Base-by-base conservation (phyloP, 305 asterid species). In the Fraxinus sp. region DNA sequence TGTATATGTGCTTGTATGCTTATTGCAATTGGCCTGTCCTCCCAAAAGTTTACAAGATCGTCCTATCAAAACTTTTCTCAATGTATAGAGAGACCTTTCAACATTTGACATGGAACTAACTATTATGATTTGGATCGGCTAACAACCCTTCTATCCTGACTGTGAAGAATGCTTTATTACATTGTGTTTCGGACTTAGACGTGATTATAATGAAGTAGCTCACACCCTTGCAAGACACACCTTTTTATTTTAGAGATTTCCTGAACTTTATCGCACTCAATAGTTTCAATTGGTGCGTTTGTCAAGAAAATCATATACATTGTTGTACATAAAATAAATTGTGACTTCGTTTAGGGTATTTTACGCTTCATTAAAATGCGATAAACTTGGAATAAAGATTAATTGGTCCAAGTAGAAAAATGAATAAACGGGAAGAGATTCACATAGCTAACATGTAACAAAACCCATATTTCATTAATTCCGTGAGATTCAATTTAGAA, bases 1-100 rank as follows among this genome's bases (percentile, higher is more conserved):
- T 81, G 7, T 87, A 75, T 88, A 78, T 83, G 83, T 79, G 83
- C 85, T 36, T 6, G 78, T 41, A 80, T 41, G 39, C 62, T 32
- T 55, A 74, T 88, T 83, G 91, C 81, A 93, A 80, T 78, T 92
- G 88, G 74, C 95, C 91, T 0, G 92, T 78, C 85, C 92, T 84
- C 72, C 98, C 97, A 52, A 95, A 49, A 26, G 28, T 26, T 0
- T 26, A 26, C 28, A 26, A 26, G 28, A 26, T 26, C 28, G 28
- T 26, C 28, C 28, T 26, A 26, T 26, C 28, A 26, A 26, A 26
- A 26, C 28, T 26, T 26, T 26, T 26, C 28, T 26, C 28, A 26
- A 26, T 26, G 1, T 26, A 26, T 26, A 26, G 28, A 26, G 28
- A 26, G 28, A 26, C 28, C 28, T 26, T 26, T 26, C 28, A 26